These are phyloP conservation scores for Aphanomyces cochlioides DNA, from an alignment of 352 stramenopile species.

Conservation along the genomic window DNA sequence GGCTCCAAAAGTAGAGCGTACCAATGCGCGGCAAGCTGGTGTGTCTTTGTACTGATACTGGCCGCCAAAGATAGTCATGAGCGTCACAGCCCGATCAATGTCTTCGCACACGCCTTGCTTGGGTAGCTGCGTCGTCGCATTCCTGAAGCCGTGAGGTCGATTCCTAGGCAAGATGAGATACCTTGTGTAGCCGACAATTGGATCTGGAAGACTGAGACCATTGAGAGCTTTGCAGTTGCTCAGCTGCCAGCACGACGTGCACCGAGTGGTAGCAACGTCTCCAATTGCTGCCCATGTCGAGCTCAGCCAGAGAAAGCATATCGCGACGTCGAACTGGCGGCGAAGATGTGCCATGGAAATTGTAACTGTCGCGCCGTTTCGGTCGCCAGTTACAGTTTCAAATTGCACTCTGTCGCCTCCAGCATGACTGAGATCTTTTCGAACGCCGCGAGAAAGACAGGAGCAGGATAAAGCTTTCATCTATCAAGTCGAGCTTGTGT, in stretches of 20 bases:
- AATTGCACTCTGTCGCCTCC: too few species aligned
- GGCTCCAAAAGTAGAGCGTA: neutral
- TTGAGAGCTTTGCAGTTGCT: slow-evolving; percentile 67
- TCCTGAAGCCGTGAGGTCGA: slow-evolving; percentile 34
- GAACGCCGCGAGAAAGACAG: too few species aligned
- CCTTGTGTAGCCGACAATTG: slow-evolving; percentile 60
- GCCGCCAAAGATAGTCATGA: slow-evolving; percentile 54
- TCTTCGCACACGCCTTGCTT: slow-evolving; percentile 76
- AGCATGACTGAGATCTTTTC: too few species aligned
- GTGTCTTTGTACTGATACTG: slow-evolving; percentile 72
- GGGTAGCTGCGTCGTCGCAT: slow-evolving; percentile 50
- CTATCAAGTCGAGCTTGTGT: neutral
- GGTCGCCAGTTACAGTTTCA: too few species aligned
- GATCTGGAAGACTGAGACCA: slow-evolving; percentile 61
- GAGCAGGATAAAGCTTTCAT: too few species aligned
- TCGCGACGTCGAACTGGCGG: too few species aligned
- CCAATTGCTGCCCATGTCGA: slow-evolving; percentile 31
- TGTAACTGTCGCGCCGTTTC: too few species aligned
- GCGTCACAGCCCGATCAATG: slow-evolving; percentile 51
- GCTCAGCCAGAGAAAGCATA: too few species aligned
- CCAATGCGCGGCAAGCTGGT: slow-evolving; percentile 44
- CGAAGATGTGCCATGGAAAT: too few species aligned
- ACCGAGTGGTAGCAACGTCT: slow-evolving; percentile 42
- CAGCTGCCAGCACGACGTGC: slow-evolving; percentile 48
- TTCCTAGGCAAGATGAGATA: slow-evolving; percentile 25